Base-by-base conservation (phyloP, 805 yeast species). In the Pichia insulana region DNA sequence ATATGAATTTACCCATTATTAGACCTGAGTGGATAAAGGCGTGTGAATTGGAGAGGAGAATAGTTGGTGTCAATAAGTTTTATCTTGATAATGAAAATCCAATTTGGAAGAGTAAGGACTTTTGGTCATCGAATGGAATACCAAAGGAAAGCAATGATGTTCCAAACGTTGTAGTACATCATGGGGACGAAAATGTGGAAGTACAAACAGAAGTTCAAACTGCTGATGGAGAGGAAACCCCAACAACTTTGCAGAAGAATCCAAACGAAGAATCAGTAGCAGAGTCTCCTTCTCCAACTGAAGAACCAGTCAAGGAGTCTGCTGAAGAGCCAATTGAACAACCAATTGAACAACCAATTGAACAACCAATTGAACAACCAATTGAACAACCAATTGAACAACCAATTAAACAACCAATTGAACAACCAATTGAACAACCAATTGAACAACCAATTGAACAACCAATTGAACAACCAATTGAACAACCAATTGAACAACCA, bases 21-120 rank as follows among this genome's bases (percentile, higher is more conserved):
- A 75, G 95, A 60, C 97, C 98, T 0, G 97, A 92, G 59, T 92
- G 97, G 97, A 68, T 92, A 44, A 82, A 83, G 61, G 96, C 97
- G 0, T 92, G 97, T 66, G 95, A 85, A 53, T 61, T 72, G 34
- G 97, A 89, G 56, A 76, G 92, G 52, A 68, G 96, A 55, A 80
- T 92, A 43, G 95, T 89, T 34, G 96, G 97, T 22, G 98, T 92
- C 13, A 73, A 95, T 55, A 87, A 86, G 51, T 86, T 83, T 52
- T 85, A 85, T 56, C 67, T 83, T 28, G 82, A 79, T 59, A 70
- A 76, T 16, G 66, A 60, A 35, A 64, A 64, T 33, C 60, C 64
- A 27, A 63, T 65, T 41, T 58, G 73, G 57, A 63, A 62, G 37
- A 66, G 67, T 37, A 68, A 68, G 49, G 71, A 69, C 50, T 79